Base-by-base conservation (phyloP, 2,329 filamentous ascomycete genomes). In the Emmonsia crescens region DNA sequence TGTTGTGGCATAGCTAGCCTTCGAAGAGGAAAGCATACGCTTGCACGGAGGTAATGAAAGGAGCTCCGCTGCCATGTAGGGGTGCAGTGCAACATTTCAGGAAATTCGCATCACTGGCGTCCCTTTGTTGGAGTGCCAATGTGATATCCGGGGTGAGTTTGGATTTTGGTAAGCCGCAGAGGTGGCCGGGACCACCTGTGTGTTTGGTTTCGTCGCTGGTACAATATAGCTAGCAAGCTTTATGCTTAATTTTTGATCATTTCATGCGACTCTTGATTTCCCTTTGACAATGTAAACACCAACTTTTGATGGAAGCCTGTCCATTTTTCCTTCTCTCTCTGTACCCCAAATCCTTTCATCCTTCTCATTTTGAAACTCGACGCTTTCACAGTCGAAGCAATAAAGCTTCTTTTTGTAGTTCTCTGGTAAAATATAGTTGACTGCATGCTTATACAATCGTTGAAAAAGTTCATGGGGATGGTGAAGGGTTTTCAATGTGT, bases 351-450 rank as follows among this genome's bases (percentile, higher is more conserved):
- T 38, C 12, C 36, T 38, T 38, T 38, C 44, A 36, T 40, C 40
- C 57, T 60, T 33, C 24, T 36, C 14, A 33, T 60, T 60, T 31
- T 60, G 57, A 44, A 60, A 60, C 46, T 60, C 40, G 8, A 60
- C 40, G 46, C 44, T 10, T 49, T 36, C 31, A 29, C 6, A 38
- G 46, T 51, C 16, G 21, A 33, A 33, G 42, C 44, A 21, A 56
- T 54, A 54, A 29, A 54, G 49, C 33, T 54, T 54, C 33, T 21
- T 54, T 33, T 54, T 21, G 9, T 54, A 54, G 33, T 54, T 54
- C 33, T 54, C 49, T 27, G 49, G 24, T 24, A 54, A 54, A 29
- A 54, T 54, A 54, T 54, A 54, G 14, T 54, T 54, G 33, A 54
- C 33, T 24, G n/a, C 49, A 54, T 54, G 49, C 49, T 54, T 54